Base-by-base conservation (phyloP, 768 basidiomycete species). In the Pleurotus eryngii region DNA sequence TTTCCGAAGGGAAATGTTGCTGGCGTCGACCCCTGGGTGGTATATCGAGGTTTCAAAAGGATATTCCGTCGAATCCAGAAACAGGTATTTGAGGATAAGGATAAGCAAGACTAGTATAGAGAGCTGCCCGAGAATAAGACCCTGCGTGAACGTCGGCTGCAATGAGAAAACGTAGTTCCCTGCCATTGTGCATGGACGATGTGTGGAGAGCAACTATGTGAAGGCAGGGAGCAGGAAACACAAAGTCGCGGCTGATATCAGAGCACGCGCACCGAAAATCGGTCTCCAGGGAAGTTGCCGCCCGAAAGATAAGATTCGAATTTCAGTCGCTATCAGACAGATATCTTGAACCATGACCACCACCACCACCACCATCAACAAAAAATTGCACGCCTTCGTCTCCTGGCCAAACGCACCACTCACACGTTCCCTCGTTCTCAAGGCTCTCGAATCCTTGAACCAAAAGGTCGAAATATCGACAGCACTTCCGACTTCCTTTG, bases 121-220 rank as follows among this genome's bases (percentile, higher is more conserved):
- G 18, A 92, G 78, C 70, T 98, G 96, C 57, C 96, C 96, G 45
- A 98, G 73, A 39, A 99, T 76, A 37, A 99, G 82, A 14, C 96
- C 96, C 68, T 98, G 95, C 0, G 95, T 97, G 73, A 99, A 99
- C 1, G 92, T 95, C 18, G 89, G 91, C 63, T 89, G 85, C 43
- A 92, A 76, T 37, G 86, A 85, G 63, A 90, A 81, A 48, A 91
- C 68, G 72, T 86, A 87, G 67, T 81, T 83, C 63, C 68, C 70
- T 49, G 75, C 75, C 84, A 81, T 81, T n/a, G 38, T 42, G 17
- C 51, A 54, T 54, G 51, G 42, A 38, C 15, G 18, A 7, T 3
- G 17, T 49, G 30, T 35, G 30, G 30, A 35, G 30, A 11, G 30
- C 30, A 35, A 11, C 30, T 35, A 35, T 35, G 30, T 35, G 11